Evolutionary conservation across 768 basidiomycete species (phyloP).

Genomic region (Leccinum sublutescens): DNA sequence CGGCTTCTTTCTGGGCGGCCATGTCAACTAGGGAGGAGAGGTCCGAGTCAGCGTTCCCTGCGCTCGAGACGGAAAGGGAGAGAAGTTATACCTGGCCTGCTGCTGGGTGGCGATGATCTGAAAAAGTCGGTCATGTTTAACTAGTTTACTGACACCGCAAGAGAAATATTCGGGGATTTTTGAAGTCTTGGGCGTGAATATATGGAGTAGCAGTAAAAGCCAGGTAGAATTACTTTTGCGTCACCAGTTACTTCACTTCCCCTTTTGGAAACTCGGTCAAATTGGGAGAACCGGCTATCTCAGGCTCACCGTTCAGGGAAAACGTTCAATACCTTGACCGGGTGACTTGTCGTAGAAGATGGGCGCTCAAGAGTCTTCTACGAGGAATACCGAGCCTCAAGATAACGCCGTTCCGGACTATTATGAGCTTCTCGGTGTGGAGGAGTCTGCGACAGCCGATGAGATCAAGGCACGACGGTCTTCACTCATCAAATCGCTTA

Average conservation of each 20-base stretch:
- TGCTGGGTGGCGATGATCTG: slow-evolving; percentile 32
- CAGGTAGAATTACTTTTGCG: background rate
- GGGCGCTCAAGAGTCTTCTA: slow-evolving; percentile 69
- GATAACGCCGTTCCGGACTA: slow-evolving; percentile 54
- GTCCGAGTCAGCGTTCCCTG: background rate
- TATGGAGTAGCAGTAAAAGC: background rate
- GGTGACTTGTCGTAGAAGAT: slow-evolving; percentile 34
- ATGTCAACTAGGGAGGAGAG: slow-evolving; percentile 36
- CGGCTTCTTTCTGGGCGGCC: slow-evolving; percentile 38
- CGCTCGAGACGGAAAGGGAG: background rate
- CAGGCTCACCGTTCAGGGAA: too few species aligned
- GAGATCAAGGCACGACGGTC: slow-evolving; percentile 74
- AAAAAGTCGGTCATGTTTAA: slow-evolving; percentile 55
- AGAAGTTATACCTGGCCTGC: slow-evolving; percentile 26
- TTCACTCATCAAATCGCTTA: background rate
- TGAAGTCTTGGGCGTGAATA: background rate
- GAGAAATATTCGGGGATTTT: background rate
- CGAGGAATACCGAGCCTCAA: slow-evolving; percentile 30
- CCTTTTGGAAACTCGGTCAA: slow-evolving; percentile 13
- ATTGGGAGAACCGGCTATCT: background rate
- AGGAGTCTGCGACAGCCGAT: slow-evolving; percentile 78
- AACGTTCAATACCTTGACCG: background rate
- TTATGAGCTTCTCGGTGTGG: slow-evolving; percentile 77
- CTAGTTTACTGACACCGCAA: background rate
- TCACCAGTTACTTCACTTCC: slow-evolving; percentile 3